These are phyloP conservation scores for Posidonia australis DNA, from an alignment of 106 monocot species.

Conservation along the genomic window DNA sequence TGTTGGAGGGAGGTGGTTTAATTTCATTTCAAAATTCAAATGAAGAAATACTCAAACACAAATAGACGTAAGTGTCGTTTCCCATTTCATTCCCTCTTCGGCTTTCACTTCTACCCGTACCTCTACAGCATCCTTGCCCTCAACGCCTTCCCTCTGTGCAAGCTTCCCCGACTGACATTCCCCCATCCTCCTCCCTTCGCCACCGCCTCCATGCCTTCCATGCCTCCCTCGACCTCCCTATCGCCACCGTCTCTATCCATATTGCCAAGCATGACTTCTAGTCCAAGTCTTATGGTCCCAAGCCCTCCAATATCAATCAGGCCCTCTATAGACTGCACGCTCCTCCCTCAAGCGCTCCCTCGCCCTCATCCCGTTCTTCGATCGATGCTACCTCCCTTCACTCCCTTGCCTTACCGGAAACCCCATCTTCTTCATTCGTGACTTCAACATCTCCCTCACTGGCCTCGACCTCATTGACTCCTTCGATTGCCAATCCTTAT, in stretches of 20 bases:
- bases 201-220: constrained; percentile 3
- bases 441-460: constrained; percentile 15
- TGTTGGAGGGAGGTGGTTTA: too few species aligned
- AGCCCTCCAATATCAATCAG: not conserved
- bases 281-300: constrained; percentile 4
- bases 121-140: constrained; percentile 58
- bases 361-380: constrained; percentile 29
- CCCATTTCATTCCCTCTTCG: too few species aligned
- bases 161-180: constrained; percentile 63
- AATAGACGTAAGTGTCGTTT: too few species aligned
- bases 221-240: constrained; percentile 4
- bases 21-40: too few species aligned
- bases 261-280: constrained; percentile 10
- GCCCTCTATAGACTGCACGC: constrained; percentile 9
- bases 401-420: constrained; percentile 36
- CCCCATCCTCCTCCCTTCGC: not conserved
- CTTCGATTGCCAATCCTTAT: constrained; percentile 21
- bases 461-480: constrained; percentile 28
- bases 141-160: constrained; percentile 42
- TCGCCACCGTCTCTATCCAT: constrained; percentile 10
- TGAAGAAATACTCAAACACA: too few species aligned
- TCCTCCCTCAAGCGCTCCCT: constrained; percentile 16
- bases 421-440: constrained; percentile 35
- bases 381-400: constrained; percentile 35
- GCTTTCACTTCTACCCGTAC: constrained; percentile 66